These are phyloP conservation scores for Wickerhamomyces canadensis DNA, from an alignment of 805 yeast genomes.

Conservation along the genomic window DNA sequence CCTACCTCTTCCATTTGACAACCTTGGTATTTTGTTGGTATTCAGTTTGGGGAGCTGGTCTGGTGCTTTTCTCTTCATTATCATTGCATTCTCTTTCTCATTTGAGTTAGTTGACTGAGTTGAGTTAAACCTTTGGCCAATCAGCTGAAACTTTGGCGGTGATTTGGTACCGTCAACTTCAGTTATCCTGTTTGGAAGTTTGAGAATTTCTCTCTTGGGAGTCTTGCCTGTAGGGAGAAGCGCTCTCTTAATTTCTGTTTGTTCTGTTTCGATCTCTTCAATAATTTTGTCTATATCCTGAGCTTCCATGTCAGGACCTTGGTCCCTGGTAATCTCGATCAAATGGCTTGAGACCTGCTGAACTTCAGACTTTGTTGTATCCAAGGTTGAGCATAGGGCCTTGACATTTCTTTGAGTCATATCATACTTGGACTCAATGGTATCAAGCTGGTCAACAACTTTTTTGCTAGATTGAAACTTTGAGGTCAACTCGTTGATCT, in stretches of 20 bases:
- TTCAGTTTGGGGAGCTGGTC: constrained; percentile 2
- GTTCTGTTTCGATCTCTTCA: constrained; percentile 21
- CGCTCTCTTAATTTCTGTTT: constrained; percentile 18
- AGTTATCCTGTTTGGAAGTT: constrained; percentile 8
- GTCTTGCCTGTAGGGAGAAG: constrained; percentile 27
- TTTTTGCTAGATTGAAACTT: constrained; percentile 5
- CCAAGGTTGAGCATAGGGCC: neutral
- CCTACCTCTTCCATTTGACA: neutral
- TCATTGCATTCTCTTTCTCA: constrained; percentile 8
- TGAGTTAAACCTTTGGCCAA: constrained; percentile 19
- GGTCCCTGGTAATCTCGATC: constrained; percentile 5
- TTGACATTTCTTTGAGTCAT: neutral
- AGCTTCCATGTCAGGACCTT: constrained; percentile 12
- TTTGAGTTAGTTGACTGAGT: neutral
- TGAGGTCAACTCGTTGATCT: constrained; percentile 6
- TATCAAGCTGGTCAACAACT: constrained; percentile 3
- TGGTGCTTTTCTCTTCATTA: constrained; percentile 9
- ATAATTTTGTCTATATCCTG: constrained; percentile 19
- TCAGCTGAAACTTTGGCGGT: constrained; percentile 24
- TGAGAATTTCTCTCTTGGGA: constrained; percentile 18
- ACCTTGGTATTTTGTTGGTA: constrained; percentile 9
- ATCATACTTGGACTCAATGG: constrained; percentile 5
- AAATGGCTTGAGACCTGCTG: constrained; percentile 3
- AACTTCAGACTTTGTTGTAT: neutral
- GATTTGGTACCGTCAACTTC: constrained; percentile 6